Conservation (phyloP, 345 rosid species). For the Euphorbia lathyris region DNA sequence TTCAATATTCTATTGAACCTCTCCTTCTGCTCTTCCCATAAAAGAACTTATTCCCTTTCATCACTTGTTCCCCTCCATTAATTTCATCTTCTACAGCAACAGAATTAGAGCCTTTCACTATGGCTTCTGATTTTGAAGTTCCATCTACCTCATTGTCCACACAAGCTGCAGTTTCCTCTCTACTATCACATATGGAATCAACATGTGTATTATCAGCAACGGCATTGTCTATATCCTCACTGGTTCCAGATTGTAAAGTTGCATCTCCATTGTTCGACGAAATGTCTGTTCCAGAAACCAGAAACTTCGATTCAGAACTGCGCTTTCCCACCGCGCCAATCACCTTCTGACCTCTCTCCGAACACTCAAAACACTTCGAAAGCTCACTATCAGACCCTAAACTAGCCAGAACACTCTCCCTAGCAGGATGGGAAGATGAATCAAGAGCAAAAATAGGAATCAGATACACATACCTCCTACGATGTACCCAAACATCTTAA, state of each 20-base stretch:
- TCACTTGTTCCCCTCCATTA: slow-evolving; percentile 20
- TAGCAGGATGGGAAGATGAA: slow-evolving; percentile 58
- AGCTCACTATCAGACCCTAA: no score
- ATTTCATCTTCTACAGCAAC: slow-evolving; percentile 22
- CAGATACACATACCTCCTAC: slow-evolving; percentile 88
- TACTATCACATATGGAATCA: no score
- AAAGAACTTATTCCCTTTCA: slow-evolving; percentile 34
- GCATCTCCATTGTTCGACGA: slow-evolving; percentile 34
- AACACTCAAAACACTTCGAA: no score
- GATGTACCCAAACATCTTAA: slow-evolving; percentile 77
- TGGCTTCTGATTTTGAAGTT: no score
- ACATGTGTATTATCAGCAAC: no score
- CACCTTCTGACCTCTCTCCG: no score
- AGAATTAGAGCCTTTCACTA: neutral
- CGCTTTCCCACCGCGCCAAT: no score
- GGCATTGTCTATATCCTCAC: no score
- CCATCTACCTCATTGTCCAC: no score
- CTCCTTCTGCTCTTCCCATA: slow-evolving; percentile 67
- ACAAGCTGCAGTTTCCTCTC: no score
- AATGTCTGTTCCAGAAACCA: slow-evolving; percentile 30
- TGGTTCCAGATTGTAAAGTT: neutral
- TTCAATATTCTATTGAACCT: no score
- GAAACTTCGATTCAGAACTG: slow-evolving; percentile 27
- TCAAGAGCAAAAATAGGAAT: slow-evolving; percentile 88
- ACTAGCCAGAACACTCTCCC: no score